phyloP scores from a whole-genome alignment of 768 basidiomycete genomes.

The Pluteus cervinus region DNA sequence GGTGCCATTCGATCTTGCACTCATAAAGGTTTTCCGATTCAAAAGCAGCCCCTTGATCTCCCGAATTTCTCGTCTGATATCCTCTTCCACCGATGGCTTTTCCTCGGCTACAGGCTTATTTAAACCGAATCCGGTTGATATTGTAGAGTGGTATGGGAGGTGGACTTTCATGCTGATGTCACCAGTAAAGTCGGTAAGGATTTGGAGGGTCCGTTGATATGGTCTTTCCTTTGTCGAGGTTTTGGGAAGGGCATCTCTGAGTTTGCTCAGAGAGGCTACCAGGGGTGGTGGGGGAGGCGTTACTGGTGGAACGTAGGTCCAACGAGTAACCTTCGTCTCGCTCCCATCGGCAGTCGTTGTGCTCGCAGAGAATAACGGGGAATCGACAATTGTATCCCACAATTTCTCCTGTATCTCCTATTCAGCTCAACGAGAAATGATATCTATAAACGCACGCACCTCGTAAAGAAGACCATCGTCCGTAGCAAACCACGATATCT shows the following conservation, averaged over 20 bases:
- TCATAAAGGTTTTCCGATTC: too few relatives aligned
- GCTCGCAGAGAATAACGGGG: slow-evolving; percentile 11
- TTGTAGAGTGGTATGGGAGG: slow-evolving; percentile 34
- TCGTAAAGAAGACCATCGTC: slow-evolving; percentile 48
- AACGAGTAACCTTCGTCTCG: slow-evolving; percentile 17
- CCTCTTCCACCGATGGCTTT: slow-evolving; percentile 72
- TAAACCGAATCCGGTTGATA: slow-evolving; percentile 17
- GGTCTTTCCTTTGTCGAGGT: slow-evolving; percentile 25
- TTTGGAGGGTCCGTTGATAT: slow-evolving; percentile 58
- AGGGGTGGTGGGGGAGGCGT: slow-evolving; percentile 31
- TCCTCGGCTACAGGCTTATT: too few relatives aligned
- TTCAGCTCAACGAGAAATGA: slow-evolving; percentile 2
- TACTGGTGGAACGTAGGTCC: slow-evolving; percentile 32
- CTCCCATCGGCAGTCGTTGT: slow-evolving; percentile 10
- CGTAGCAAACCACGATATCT: slow-evolving; percentile 51
- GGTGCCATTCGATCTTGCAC: too few relatives aligned
- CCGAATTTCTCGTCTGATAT: slow-evolving; percentile 66
- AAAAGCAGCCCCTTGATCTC: slow-evolving; percentile 75
- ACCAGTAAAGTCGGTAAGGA: slow-evolving; percentile 69
- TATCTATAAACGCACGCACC: slow-evolving; percentile 27
- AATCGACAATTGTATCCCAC: too few relatives aligned
- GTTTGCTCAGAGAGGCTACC: slow-evolving; percentile 25
- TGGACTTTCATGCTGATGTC: slow-evolving; percentile 76
- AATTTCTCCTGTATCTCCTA: too few relatives aligned
- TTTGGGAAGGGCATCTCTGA: slow-evolving; percentile 33